These are phyloP conservation scores for Phragmites australis DNA, from an alignment of 176 grass and related monocot species.

Conservation along the genomic window DNA sequence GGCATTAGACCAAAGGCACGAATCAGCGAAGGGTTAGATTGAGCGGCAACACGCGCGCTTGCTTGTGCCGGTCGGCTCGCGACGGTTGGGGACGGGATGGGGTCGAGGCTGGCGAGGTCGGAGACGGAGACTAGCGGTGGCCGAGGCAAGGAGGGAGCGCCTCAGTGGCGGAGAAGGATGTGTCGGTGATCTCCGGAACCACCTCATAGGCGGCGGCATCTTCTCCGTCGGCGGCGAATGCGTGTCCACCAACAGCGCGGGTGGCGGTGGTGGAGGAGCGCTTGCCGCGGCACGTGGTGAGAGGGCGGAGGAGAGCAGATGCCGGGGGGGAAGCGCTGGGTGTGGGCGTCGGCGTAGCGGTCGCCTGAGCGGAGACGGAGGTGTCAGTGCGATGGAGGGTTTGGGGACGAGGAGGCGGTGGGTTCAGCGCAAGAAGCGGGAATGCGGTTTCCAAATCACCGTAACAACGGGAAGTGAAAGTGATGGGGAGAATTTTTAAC, in stretches of 20 bases:
- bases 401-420: no score
- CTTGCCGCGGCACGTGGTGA: no score
- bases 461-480: no score
- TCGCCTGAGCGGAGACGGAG: no score
- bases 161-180: background rate
- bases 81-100: slow-evolving; percentile 29
- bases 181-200: slow-evolving; percentile 47
- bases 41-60: background rate
- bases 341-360: no score
- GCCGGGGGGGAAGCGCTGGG: no score
- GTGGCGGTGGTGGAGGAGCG: no score
- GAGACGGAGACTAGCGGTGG: background rate
- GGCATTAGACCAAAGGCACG: background rate
- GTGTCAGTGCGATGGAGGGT: no score
- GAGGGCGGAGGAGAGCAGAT: no score
- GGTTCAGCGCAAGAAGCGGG: no score
- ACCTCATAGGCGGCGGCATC: slow-evolving; percentile 12
- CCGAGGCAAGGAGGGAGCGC: background rate
- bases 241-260: background rate
- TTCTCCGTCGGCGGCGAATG: slow-evolving; percentile 27
- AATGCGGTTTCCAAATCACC: no score
- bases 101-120: slow-evolving; percentile 18
- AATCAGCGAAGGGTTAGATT: background rate
- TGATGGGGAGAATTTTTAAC: no score
- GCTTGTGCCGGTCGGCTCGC: slow-evolving; percentile 50